phyloP scores from a whole-genome alignment of 1,284 basidiomycete genomes.

The Leccinum pseudoinsigne region DNA sequence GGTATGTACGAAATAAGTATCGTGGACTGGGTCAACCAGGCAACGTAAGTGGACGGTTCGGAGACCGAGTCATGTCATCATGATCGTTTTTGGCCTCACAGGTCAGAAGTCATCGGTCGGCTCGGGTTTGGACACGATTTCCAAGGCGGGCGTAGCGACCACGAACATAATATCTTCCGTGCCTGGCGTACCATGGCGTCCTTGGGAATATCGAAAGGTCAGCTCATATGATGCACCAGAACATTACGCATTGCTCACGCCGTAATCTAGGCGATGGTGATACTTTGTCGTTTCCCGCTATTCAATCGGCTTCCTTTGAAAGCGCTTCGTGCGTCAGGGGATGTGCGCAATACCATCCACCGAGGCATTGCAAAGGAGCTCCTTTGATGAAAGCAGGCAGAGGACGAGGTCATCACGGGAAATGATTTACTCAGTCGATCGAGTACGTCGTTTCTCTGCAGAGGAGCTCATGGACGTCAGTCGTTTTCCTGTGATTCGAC shows the following conservation, averaged over 20 bases:
- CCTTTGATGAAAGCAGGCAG: neutral
- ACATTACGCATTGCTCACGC: neutral
- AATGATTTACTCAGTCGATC: slow-evolving; percentile 8
- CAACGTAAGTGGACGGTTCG: slow-evolving; percentile 5
- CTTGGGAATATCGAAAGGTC: slow-evolving; percentile 3
- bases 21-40: slow-evolving; percentile 11
- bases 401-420: neutral
- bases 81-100: neutral
- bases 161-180: slow-evolving; percentile 1
- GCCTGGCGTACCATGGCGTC: slow-evolving; percentile 10
- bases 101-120: slow-evolving; percentile 9
- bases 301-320: slow-evolving; percentile 8
- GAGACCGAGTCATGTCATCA: neutral
- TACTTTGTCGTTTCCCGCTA: slow-evolving; percentile 8
- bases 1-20: slow-evolving; percentile 8
- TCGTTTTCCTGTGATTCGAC: neutral
- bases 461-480: slow-evolving; percentile 9
- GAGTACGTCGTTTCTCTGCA: neutral
- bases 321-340: slow-evolving; percentile 5
- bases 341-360: slow-evolving; percentile 11
- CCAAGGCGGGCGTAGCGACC: slow-evolving; percentile 6
- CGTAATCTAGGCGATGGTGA: slow-evolving; percentile 1
- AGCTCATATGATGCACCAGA: neutral
- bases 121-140: slow-evolving; percentile 14
- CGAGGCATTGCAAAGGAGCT: slow-evolving; percentile 7